phyloP scores from a whole-genome alignment of 805 yeast species.

The Barnettozyma siamensis region DNA sequence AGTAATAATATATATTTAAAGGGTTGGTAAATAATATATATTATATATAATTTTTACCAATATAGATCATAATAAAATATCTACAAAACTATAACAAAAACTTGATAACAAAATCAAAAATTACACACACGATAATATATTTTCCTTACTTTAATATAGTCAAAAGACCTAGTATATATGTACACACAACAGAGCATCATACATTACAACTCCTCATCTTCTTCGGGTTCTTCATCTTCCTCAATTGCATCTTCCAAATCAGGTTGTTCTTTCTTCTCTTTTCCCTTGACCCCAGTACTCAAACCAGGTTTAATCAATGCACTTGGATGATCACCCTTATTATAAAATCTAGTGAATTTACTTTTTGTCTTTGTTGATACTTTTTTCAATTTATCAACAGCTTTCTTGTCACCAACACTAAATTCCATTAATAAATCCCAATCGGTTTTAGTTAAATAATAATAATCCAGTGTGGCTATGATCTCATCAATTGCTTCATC shows the following conservation, averaged over 20 bases:
- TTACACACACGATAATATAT: no score
- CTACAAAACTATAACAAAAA: no score
- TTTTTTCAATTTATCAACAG: conserved; percentile 46
- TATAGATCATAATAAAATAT: no score
- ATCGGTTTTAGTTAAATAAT: conserved; percentile 83
- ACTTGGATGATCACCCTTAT: conserved; percentile 70
- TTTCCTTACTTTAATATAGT: no score
- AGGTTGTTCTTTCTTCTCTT: conserved; percentile 16
- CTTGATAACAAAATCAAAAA: no score
- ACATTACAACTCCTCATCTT: conserved; percentile 9
- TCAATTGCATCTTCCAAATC: conserved; percentile 16
- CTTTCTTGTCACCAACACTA: conserved; percentile 57
- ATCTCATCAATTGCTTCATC: conserved; percentile 58
- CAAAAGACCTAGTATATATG: no score
- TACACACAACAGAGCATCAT: not conserved
- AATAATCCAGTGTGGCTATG: conserved; percentile 72
- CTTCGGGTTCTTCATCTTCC: conserved; percentile 15
- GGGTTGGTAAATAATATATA: no score
- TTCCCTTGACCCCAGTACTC: conserved; percentile 33
- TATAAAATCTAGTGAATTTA: conserved; percentile 83
- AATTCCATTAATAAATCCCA: conserved; percentile 87
- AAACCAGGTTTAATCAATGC: conserved; percentile 75
- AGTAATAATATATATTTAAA: no score
- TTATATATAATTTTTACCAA: no score
- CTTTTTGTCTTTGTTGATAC: conserved; percentile 76